A percentile compares a stretch with the other conserved stretches of the same genome.
phyloP scores from a whole-genome alignment of 2,329 filamentous ascomycete species.

The Neospermospora avenae region DNA sequence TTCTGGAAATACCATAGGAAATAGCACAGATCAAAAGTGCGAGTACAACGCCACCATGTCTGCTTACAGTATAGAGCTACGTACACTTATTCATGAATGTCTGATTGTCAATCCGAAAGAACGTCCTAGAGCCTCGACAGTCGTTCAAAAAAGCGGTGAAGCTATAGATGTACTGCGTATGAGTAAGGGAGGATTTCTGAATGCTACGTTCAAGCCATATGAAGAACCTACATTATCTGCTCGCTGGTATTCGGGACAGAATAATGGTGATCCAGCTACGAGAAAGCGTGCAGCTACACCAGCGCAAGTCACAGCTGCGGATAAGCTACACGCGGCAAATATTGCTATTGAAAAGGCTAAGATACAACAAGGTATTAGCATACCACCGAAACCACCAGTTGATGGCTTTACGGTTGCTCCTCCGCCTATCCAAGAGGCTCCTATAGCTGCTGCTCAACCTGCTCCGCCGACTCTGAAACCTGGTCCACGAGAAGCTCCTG shows the following conservation, averaged over 20 bases:
- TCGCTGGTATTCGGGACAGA: constrained; percentile 7
- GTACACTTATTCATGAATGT: constrained; percentile 6
- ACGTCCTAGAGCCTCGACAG: not conserved
- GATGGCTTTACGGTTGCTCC: too few relatives aligned
- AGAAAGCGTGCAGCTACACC: not conserved
- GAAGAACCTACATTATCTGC: constrained; percentile 1
- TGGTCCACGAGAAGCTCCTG: not conserved
- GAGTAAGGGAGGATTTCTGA: not conserved
- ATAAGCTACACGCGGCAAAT: not conserved
- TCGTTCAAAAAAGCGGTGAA: not conserved
- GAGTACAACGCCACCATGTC: not conserved
- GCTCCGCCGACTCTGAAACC: not conserved
- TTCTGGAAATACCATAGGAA: constrained; percentile 1
- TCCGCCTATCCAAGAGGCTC: not conserved
- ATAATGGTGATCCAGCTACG: not conserved
- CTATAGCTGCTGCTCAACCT: not conserved
- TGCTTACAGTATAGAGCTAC: constrained; percentile 7
- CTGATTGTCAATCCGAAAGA: not conserved
- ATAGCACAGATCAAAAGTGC: not conserved
- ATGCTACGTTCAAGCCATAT: not conserved
- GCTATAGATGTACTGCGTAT: not conserved
- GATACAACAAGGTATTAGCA: not conserved
- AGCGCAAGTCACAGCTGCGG: not conserved
- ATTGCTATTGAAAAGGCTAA: not conserved
- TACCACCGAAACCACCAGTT: not conserved